These are phyloP conservation scores for Phanerochaete carnosa DNA, from an alignment of 768 basidiomycete genomes.

Conservation along the genomic window DNA sequence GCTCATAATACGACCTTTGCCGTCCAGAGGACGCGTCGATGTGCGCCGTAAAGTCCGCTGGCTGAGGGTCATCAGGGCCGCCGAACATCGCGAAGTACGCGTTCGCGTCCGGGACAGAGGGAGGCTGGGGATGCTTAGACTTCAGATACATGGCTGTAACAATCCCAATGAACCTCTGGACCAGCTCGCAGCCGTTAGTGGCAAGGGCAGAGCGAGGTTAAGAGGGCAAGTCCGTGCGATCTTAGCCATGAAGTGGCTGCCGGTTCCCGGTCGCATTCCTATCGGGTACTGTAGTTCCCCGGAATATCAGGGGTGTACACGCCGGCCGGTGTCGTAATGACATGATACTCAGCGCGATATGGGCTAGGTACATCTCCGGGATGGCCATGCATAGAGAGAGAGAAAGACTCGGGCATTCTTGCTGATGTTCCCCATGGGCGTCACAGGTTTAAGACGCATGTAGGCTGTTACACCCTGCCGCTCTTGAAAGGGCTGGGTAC, in stretches of 20 bases:
- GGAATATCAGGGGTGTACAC: neutral
- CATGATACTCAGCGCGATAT: too few relatives aligned
- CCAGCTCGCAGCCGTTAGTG: too few relatives aligned
- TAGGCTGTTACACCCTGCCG: too few relatives aligned
- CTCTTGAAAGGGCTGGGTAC: too few relatives aligned
- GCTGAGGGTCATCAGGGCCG: neutral
- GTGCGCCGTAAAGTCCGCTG: constrained; percentile 8
- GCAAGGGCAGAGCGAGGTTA: too few relatives aligned
- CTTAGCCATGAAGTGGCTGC: neutral
- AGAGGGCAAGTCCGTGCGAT: neutral
- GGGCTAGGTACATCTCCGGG: too few relatives aligned
- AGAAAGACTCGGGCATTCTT: too few relatives aligned
- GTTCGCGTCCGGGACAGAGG: constrained; percentile 13
- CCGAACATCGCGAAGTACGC: constrained; percentile 10
- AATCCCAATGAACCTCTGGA: constrained; percentile 54
- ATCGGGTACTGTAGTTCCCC: neutral
- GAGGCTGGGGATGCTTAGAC: constrained; percentile 9
- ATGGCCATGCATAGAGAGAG: too few relatives aligned
- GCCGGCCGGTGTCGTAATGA: too few relatives aligned
- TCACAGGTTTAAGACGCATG: too few relatives aligned
- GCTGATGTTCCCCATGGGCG: too few relatives aligned
- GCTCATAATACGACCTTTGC: constrained; percentile 7
- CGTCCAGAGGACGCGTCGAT: constrained; percentile 12
- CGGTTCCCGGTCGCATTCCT: neutral
- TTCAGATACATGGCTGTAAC: constrained; percentile 9